These are phyloP conservation scores for Colletotrichum lindemuthianum DNA, from an alignment of 2,329 filamentous ascomycete genomes.

Conservation along the genomic window DNA sequence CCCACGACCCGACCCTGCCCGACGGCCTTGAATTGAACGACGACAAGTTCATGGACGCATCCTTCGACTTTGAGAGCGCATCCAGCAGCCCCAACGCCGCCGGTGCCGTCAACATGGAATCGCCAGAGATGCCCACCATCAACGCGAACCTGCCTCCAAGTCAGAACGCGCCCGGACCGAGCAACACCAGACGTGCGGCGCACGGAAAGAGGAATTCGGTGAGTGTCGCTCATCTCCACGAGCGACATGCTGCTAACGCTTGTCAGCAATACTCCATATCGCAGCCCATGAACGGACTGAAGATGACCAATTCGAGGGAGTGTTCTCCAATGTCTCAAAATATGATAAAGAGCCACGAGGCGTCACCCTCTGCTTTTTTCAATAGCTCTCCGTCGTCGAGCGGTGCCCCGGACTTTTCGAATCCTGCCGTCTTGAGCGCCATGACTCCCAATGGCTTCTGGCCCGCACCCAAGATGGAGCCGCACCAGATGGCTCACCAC, in stretches of 20 bases:
- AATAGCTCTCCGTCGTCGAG: conserved; percentile 58
- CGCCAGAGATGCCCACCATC: conserved; percentile 54
- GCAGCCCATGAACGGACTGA: conserved; percentile 61
- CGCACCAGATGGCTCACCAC: conserved; percentile 36
- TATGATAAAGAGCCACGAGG: conserved; percentile 61
- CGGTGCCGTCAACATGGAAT: conserved; percentile 48
- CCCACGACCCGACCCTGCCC: conserved; percentile 40
- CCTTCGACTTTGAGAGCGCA: conserved; percentile 68
- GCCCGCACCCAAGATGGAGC: conserved; percentile 44
- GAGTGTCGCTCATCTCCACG: not conserved
- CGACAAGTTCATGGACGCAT: conserved; percentile 58
- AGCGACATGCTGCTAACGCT: conserved; percentile 41
- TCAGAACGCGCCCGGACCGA: conserved; percentile 39
- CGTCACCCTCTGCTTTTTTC: conserved; percentile 61
- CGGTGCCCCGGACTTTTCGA: conserved; percentile 51
- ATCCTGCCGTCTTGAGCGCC: conserved; percentile 31
- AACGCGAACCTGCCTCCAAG: conserved; percentile 45
- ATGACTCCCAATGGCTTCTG: conserved; percentile 47
- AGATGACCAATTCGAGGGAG: conserved; percentile 60
- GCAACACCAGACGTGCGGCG: conserved; percentile 38
- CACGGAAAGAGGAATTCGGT: conserved; percentile 48
- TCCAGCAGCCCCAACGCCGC: conserved; percentile 64
- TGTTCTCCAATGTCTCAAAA: conserved; percentile 62
- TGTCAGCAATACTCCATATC: conserved; percentile 61
- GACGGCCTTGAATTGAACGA: conserved; percentile 46